Evolutionary conservation across 805 yeast species (phyloP).

Genomic region (Ogataea salicorniae): DNA sequence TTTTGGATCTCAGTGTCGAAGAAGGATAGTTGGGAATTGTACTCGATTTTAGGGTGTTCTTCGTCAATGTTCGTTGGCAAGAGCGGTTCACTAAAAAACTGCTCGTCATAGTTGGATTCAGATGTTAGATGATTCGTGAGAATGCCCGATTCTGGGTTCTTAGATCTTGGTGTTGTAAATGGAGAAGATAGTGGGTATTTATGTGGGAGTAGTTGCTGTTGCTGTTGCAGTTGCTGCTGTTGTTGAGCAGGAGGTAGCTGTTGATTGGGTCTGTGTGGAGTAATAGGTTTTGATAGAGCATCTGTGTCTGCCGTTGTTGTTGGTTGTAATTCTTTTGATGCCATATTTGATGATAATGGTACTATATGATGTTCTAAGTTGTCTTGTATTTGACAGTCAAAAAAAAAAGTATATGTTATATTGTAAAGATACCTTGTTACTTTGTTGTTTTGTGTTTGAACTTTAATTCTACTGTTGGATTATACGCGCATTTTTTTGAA

Average conservation of each 20-base stretch:
- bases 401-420: no score
- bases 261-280: slow-evolving; percentile 7
- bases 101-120: background rate
- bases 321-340: background rate
- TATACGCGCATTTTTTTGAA: no score
- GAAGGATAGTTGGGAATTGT: slow-evolving; percentile 17
- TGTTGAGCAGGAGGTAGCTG: slow-evolving; percentile 2
- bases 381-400: no score
- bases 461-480: background rate
- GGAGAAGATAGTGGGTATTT: slow-evolving; percentile 21
- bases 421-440: background rate
- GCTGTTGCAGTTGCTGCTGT: slow-evolving; percentile 14
- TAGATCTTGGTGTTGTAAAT: slow-evolving; percentile 7
- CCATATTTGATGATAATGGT: no score
- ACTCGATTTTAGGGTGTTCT: background rate
- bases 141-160: no score
- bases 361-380: no score
- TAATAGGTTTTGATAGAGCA: slow-evolving; percentile 13
- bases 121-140: no score
- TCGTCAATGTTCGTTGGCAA: background rate
- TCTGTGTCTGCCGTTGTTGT: background rate
- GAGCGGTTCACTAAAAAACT: background rate
- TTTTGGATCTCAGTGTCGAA: slow-evolving; percentile 14
- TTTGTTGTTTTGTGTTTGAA: background rate
- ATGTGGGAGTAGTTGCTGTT: slow-evolving; percentile 13